Evolutionary conservation across 2,329 filamentous ascomycete genomes (phyloP), one percentile per base, ranked within the genome.

Genomic region (Thelonectria olida): DNA sequence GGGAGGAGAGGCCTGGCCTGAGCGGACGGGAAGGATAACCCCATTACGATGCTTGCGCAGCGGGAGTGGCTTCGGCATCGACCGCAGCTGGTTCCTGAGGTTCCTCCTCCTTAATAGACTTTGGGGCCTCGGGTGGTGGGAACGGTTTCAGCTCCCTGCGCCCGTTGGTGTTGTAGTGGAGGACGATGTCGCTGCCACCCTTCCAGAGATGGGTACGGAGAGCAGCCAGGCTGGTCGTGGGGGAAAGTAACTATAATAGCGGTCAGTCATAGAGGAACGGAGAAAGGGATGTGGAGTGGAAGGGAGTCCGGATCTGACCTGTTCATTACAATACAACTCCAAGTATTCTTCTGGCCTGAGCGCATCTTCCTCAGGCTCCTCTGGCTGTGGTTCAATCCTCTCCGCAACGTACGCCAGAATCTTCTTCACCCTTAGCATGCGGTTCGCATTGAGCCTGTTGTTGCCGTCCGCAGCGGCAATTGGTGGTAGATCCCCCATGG

Each of bases 401-500:
- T 99, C 96, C 1, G 93, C 92, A 17, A 99, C 88, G 72, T 99
- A 99, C 0, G 89, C 88, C 59, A 98, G 80, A 20, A 99, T 96
- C 82, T 99, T 99, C 80, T 93, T 95, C 4, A 96, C 93, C 47
- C 96, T 88, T 51, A 99, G 84, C 96, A 99, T 98, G 56, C 95
- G 88, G 74, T 98, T 99, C 10, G 96, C 96, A 75, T 98, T 99
- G 52, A 99, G 84, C 22, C 96, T 90, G 67, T 94, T 95, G 76
- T 95, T 97, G 53, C 90, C 90, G 73, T 97, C 93, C 4, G 88
- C 78, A 22, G 88, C 86, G 28, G 90, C 87, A 50, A 97, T 90
- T 55, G 85, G 85, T 1, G 93, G 93, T 53, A 98, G 80, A 25
- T 56, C 67, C 67, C 92, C 90, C 70, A 92, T 85, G 0, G 96